Evolutionary conservation across 2,329 filamentous ascomycete species (phyloP).

Genomic region (Trichoderma breve): DNA sequence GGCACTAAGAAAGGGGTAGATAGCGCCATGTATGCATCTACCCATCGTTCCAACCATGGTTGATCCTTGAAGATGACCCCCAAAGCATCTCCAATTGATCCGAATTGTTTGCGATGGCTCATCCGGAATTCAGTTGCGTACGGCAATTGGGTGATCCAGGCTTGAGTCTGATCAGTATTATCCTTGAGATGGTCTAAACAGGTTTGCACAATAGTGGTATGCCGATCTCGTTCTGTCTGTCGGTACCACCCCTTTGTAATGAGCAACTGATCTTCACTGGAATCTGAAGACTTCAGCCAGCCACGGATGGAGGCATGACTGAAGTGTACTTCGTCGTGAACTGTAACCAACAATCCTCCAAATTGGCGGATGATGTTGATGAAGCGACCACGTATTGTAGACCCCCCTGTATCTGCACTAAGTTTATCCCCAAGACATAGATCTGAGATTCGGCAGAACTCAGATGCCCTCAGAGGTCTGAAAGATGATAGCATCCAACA

Average conservation of each 20-base stretch:
- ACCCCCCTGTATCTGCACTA: rapidly evolving
- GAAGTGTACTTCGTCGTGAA: not conserved
- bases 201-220: not conserved
- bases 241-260: not conserved
- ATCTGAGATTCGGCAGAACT: not conserved
- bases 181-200: not conserved
- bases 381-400: not conserved
- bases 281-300: not conserved
- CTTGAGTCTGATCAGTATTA: not conserved
- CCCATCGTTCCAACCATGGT: not conserved
- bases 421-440: not conserved
- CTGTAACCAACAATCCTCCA: not conserved
- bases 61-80: not conserved
- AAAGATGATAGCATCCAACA: not conserved
- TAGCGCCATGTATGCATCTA: not conserved
- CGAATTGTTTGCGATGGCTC: not conserved
- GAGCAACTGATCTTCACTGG: not conserved
- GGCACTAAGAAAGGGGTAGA: not conserved
- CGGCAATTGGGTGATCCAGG: not conserved
- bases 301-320: not conserved
- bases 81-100: not conserved
- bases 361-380: not conserved
- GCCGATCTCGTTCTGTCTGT: not conserved
- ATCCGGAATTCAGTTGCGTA: constrained; percentile 1
- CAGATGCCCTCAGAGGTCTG: not conserved